Evolutionary conservation across 257 asterid species (phyloP), one percentile per base, ranked within the genome.

Genomic region (Hygrophila difformis): DNA sequence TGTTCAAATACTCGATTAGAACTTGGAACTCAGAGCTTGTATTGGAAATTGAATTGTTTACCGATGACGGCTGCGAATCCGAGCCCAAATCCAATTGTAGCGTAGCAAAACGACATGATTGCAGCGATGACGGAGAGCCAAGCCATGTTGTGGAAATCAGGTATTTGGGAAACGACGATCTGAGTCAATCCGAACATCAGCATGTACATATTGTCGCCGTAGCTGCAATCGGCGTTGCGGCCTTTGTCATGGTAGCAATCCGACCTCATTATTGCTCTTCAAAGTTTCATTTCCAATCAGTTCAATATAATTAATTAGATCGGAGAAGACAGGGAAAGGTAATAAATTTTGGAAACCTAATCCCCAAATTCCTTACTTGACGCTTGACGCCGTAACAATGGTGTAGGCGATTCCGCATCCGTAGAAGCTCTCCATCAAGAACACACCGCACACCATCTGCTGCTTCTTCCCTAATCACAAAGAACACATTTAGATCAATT

Each of bases 91-190:
- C 91, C 97, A 2, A 82, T 79, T 48, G 59, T 65, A 45, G 97
- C 73, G 53, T 87, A 87, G 44, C 70, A 31, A 60, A 87, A 82
- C 35, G 97, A 87, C 94, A 79, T 82, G 57, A 70, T 46, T 29
- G 93, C 82, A 26, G 94, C 91, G 24, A 82, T 61, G 24, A 73
- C 44, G 20, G 93, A 87, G 9, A 82, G 91, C 93, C 93, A 82
- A 22, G 68, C 49, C 60, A 74, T 82, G 56, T 70, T 62, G 8
- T 55, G 79, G 20, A 86, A 86, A 50, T 79, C 61, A 1, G 94
- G 86, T 56, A 82, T 77, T 51, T 87, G 96, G 9, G 96, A 87
- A 44, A 72, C 69, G 13, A 79, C 11, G 6, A 69, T 39, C 68
- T 82, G 83, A 17, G 63, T 18, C 2, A 65, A 12, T 20, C 94